Base-by-base conservation (phyloP, 164 flowering plant genomes). In the Santalum album region DNA sequence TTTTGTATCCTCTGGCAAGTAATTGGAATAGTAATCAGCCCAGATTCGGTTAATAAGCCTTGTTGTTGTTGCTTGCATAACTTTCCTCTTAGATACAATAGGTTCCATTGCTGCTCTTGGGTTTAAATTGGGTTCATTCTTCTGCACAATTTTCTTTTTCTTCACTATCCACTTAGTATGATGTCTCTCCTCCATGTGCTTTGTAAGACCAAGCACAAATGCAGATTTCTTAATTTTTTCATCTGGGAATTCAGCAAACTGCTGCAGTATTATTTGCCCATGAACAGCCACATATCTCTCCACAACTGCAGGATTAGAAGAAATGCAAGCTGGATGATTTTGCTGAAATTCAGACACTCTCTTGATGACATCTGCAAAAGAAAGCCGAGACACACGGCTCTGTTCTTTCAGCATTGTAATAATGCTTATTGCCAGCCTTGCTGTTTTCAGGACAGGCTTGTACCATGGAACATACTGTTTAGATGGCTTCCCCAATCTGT, bases 391-490 rank as follows among this genome's bases (percentile, higher is more conserved):
- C 10, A 77, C 80, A 22, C 91, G 73, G 51, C 66, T 76, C 64
- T 86, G 87, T 57, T 86, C 83, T 58, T 83, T 84, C 57, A 88
- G 62, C 69, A 83, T 50, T 14, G 79, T 78, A 42, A 86, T 83
- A 24, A 84, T 84, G 64, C 77, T 56, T 22, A 80, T 76, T 12
- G 84, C 95, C 62, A 88, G 66, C 58, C 69, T 74, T 6, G 86
- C 91, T 25, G 90, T 86, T 71, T 76, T 86, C 17, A 84, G 57
- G 24, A 88, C 89, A 12, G 88, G 69, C 55, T 79, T 74, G 70
- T 81, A 87, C 99, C 99, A 92, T 20, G 88, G 80, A 57, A 83
- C 79, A 76, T 89, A 92, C 63, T 85, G 95, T 61, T 87, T 85
- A 59, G 99, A 89, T 45, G 99, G 99, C 67, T 75, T 82, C 17